Percentiles rank a stretch among this genome's conserved stretches.
Evolutionary conservation across 2,329 filamentous ascomycete genomes (phyloP).

Genomic region (Fusarium robinianum): DNA sequence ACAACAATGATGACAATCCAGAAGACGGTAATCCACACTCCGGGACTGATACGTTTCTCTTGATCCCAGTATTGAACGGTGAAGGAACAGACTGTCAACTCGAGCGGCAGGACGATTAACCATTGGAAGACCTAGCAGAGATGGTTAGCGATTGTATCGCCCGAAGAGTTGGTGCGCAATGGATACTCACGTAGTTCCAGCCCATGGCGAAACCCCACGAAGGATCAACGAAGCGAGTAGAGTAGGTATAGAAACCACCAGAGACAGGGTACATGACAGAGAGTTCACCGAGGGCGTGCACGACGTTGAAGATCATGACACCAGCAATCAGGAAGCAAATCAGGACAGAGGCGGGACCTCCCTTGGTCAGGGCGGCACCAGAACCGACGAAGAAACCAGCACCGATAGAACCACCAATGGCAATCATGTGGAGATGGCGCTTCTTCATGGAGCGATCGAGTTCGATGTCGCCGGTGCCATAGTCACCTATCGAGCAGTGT

Average conservation of each 20-base stretch:
- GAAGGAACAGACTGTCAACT: slow-evolving; percentile 55
- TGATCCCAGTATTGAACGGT: slow-evolving; percentile 58
- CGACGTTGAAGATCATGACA: slow-evolving; percentile 64
- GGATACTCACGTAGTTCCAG: slow-evolving; percentile 40
- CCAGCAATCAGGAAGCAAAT: slow-evolving; percentile 61
- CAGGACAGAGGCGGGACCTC: slow-evolving; percentile 53
- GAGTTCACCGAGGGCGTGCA: slow-evolving; percentile 64
- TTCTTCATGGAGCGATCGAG: slow-evolving; percentile 56
- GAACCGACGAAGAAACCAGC: slow-evolving; percentile 67
- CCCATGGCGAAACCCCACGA: slow-evolving; percentile 63
- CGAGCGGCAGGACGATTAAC: slow-evolving; percentile 55
- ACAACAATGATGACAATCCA: slow-evolving; percentile 53
- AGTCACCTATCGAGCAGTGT: slow-evolving; percentile 28
- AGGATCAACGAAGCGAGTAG: slow-evolving; percentile 64
- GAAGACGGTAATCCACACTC: slow-evolving; percentile 60
- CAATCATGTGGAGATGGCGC: slow-evolving; percentile 66
- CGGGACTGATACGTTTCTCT: slow-evolving; percentile 50
- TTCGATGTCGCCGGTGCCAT: slow-evolving; percentile 37
- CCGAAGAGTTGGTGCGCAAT: rapidly evolving
- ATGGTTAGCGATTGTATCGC: neutral
- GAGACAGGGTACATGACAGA: slow-evolving; percentile 66
- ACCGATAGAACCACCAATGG: slow-evolving; percentile 64
- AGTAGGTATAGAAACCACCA: slow-evolving; percentile 67
- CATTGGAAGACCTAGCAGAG: slow-evolving; percentile 49
- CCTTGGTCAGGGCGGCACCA: slow-evolving; percentile 56